Base-by-base conservation (phyloP, 768 basidiomycete species). In the Asterophora lycoperdoides region DNA sequence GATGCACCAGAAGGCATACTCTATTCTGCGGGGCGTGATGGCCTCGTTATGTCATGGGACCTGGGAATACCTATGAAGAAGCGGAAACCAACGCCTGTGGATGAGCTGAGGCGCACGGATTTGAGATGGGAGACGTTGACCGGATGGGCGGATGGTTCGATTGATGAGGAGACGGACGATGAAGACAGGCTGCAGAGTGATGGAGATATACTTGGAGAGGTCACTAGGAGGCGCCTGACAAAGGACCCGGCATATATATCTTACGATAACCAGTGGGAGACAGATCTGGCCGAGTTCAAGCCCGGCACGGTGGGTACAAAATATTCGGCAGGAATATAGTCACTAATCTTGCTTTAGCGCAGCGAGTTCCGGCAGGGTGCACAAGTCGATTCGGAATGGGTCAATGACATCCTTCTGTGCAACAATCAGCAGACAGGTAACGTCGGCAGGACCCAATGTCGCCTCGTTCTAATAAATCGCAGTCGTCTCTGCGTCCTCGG, bases 401-500 rank as follows among this genome's bases (percentile, higher is more conserved):
- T 98, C 30, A 99, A 96, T 62, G 95, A 98, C 59, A 80, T 98
- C 40, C 61, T 93, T 2, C 76, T 99, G 14, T 93, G 90, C 69
- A 94, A 97, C 62, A 76, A 83, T 52, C 93, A 96, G 56, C 93
- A 94, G 63, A 96, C 88, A 3, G 72, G 89, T 86, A 41, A n/a
- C 37, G 81, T 68, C 2, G 23, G 1, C 5, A 3, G 29, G 37
- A 51, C 13, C 33, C 36, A 15, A 20, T 43, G 14, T 33, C 33
- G 33, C 5, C n/a, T 28, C 15, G 38, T 36, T 41, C 53, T 54
- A 48, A 61, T 26, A n/a, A 34, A 17, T 13, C 13, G 4, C 54
- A 84, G 89, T 97, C 38, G 78, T 97, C 34, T 92, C 94, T 48
- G 93, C 90, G 0, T 98, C 96, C 0, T 95, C 94, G 2, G 95